These are phyloP conservation scores for Sungouiella thailandica DNA, from an alignment of 805 yeast genomes.

Conservation along the genomic window DNA sequence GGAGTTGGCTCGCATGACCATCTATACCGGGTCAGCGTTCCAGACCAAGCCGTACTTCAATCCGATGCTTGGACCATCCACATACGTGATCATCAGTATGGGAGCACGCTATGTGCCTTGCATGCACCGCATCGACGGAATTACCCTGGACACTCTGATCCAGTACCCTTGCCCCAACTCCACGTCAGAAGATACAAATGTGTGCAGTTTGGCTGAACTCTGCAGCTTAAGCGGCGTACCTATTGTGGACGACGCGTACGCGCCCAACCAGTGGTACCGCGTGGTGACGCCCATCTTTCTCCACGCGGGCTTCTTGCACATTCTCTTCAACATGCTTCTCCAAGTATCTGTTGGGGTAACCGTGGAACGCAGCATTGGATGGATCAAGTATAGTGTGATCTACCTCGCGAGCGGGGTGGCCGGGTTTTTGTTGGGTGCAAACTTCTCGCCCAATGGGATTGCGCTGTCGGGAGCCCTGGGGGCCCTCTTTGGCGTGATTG, in stretches of 20 bases:
- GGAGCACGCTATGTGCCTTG: constrained; percentile 73
- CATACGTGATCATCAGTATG: constrained; percentile 59
- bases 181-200: constrained; percentile 49
- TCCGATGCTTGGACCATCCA: constrained; percentile 76
- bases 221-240: constrained; percentile 57
- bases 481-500: constrained; percentile 64
- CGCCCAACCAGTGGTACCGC: constrained; percentile 67
- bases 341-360: constrained; percentile 59
- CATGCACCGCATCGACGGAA: constrained; percentile 48
- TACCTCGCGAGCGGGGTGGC: constrained; percentile 59
- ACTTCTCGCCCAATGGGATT: constrained; percentile 62
- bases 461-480: constrained; percentile 72
- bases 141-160: constrained; percentile 44
- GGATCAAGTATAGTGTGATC: constrained; percentile 46
- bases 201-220: constrained; percentile 51
- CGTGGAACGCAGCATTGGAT: constrained; percentile 55
- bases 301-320: constrained; percentile 72
- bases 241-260: constrained; percentile 22
- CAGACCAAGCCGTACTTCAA: constrained; percentile 69
- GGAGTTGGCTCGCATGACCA: constrained; percentile 54
- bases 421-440: constrained; percentile 66
- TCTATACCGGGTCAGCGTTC: constrained; percentile 57
- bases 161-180: constrained; percentile 68
- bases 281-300: constrained; percentile 64
- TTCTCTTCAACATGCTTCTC: constrained; percentile 54